Evolutionary conservation across 192 early-diverging fungal species (phyloP).

Genomic region (Geosiphon pyriformis): DNA sequence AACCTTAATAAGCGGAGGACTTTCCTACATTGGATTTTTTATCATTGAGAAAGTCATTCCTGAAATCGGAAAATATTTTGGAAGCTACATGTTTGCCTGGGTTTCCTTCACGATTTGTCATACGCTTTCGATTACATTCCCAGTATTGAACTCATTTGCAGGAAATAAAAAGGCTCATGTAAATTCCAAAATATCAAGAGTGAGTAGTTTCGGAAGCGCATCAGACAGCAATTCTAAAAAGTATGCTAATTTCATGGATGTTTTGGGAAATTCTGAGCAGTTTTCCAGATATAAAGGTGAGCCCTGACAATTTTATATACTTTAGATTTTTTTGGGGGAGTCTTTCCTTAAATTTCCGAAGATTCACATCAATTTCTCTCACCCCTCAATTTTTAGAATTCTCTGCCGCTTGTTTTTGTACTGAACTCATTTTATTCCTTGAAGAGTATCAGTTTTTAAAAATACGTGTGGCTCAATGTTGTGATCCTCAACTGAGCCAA

Average conservation of each 20-base stretch:
- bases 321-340: not conserved
- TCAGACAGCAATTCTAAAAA: not conserved
- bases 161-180: not conserved
- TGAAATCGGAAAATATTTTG: not conserved
- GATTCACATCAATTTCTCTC: not conserved
- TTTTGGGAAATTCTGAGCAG: constrained; percentile 10
- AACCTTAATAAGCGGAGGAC: not conserved
- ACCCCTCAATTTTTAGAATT: constrained; percentile 14
- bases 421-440: constrained; percentile 29
- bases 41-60: not conserved
- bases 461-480: constrained; percentile 2
- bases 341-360: not conserved
- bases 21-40: not conserved
- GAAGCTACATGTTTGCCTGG: constrained; percentile 11
- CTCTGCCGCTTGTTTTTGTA: constrained; percentile 29
- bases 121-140: constrained; percentile 15
- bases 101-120: constrained; percentile 4
- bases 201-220: not conserved
- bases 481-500: not conserved
- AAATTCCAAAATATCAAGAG: not conserved
- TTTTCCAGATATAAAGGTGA: constrained; percentile 20
- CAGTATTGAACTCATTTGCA: constrained; percentile 7
- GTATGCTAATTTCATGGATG: not conserved
- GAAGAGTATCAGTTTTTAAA: constrained; percentile 33
- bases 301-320: not conserved